A percentile compares a stretch with the other conserved stretches of the same genome.
Evolutionary conservation across 2,329 filamentous ascomycete species (phyloP).

Genomic region (Diaporthe sp.): DNA sequence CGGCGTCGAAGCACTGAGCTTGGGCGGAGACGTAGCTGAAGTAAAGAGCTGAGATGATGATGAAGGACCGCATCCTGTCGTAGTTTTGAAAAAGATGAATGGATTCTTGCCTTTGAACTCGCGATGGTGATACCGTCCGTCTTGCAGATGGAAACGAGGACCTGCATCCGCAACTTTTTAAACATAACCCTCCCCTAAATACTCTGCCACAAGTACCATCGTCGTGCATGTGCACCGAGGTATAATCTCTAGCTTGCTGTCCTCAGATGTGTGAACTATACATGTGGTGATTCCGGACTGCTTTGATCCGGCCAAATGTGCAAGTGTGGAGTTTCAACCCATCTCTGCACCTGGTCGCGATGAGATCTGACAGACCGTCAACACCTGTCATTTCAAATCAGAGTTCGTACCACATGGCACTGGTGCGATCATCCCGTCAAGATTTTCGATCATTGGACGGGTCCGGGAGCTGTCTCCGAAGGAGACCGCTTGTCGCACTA

Average conservation of each 20-base stretch:
- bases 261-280: not conserved
- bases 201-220: not conserved
- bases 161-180: not conserved
- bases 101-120: not conserved
- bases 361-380: not conserved
- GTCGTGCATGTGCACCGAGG: not conserved
- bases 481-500: conserved; percentile 7
- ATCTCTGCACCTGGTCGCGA: not conserved
- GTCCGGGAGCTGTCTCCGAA: not conserved
- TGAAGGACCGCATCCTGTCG: not conserved
- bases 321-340: not conserved
- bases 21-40: conserved; percentile 8
- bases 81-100: not conserved
- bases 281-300: conserved; percentile 5
- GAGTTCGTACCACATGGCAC: not conserved
- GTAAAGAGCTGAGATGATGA: not conserved
- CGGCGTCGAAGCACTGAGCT: conserved; percentile 8
- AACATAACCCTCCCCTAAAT: not conserved
- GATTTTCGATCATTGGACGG: not conserved
- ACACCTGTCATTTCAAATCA: not conserved
- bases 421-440: not conserved
- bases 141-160: not conserved
- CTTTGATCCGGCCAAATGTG: not conserved
- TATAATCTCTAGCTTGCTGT: not conserved
- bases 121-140: not conserved